These are phyloP conservation scores for Neofusicoccum laricinum DNA, from an alignment of 2,329 filamentous ascomycete species.

Conservation along the genomic window DNA sequence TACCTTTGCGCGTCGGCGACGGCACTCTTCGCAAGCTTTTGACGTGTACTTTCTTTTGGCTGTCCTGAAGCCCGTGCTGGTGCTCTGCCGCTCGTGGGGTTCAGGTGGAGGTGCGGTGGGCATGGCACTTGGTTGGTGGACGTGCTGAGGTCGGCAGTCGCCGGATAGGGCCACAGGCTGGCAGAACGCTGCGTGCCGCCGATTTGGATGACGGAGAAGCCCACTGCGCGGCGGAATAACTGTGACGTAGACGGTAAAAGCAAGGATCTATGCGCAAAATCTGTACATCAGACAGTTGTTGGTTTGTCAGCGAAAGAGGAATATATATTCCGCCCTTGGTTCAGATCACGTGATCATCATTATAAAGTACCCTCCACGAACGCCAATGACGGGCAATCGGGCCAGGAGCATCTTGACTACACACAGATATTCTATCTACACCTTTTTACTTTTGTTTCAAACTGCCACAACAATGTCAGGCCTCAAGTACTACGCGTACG, in stretches of 20 bases:
- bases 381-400: background rate
- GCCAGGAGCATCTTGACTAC: background rate
- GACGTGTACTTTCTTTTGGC: slow-evolving; percentile 4
- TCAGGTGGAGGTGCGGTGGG: background rate
- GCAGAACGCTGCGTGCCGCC: too few relatives aligned
- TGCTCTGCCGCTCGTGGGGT: background rate
- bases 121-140: background rate
- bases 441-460: too few relatives aligned
- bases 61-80: background rate
- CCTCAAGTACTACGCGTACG: slow-evolving; percentile 39
- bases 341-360: background rate
- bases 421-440: too few relatives aligned
- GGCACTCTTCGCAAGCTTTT: slow-evolving; percentile 38
- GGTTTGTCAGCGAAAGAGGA: background rate
- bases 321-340: slow-evolving; percentile 5
- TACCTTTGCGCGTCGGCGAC: slow-evolving; percentile 38
- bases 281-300: background rate
- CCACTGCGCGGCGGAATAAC: background rate
- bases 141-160: background rate
- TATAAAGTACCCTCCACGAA: background rate
- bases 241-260: background rate
- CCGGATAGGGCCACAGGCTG: background rate
- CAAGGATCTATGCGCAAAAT: background rate
- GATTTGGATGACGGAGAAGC: too few relatives aligned
- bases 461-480: slow-evolving; percentile 19